Percentiles rank a stretch among this genome's conserved stretches.
These are phyloP conservation scores for Calonectria naviculata DNA, from an alignment of 2,329 filamentous ascomycete genomes.

Conservation along the genomic window DNA sequence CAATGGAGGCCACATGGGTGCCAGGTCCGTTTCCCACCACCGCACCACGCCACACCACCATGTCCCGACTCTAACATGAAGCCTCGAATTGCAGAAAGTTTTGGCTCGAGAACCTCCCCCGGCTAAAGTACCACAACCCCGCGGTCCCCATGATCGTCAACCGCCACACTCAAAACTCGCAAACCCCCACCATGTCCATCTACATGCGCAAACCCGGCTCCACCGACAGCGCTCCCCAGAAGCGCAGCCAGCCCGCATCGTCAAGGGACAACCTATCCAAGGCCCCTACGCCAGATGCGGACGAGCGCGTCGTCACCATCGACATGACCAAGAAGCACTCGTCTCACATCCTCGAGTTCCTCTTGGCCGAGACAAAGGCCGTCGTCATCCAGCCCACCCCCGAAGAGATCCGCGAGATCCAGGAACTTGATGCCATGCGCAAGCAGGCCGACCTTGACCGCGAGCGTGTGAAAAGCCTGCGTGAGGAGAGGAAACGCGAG, in stretches of 20 bases:
- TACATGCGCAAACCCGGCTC: slow-evolving; percentile 63
- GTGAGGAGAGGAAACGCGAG: slow-evolving; percentile 70
- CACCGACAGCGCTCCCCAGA: slow-evolving; percentile 33
- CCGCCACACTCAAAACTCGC: slow-evolving; percentile 68
- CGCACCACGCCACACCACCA: neutral
- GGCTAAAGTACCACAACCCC: slow-evolving; percentile 96
- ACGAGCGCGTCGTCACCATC: slow-evolving; percentile 64
- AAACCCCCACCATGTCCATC: slow-evolving; percentile 72
- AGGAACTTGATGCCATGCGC: slow-evolving; percentile 65
- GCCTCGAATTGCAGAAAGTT: slow-evolving; percentile 74
- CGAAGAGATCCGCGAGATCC: slow-evolving; percentile 69
- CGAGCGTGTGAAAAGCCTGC: slow-evolving; percentile 61
- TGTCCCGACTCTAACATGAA: slow-evolving; percentile 9
- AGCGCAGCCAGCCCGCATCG: slow-evolving; percentile 55
- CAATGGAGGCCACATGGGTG: slow-evolving; percentile 76
- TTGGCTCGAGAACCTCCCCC: slow-evolving; percentile 84
- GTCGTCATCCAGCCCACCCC: slow-evolving; percentile 64
- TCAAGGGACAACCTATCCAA: slow-evolving; percentile 60
- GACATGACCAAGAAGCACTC: slow-evolving; percentile 74
- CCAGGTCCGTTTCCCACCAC: slow-evolving; percentile 64
- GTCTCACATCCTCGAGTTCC: slow-evolving; percentile 70
- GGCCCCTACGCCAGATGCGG: slow-evolving; percentile 59
- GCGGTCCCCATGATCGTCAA: slow-evolving; percentile 84
- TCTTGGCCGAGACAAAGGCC: slow-evolving; percentile 73
- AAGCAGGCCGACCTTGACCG: slow-evolving; percentile 65